These are phyloP conservation scores for Talaromyces piceae DNA, from an alignment of 2,329 filamentous ascomycete species.

Conservation along the genomic window DNA sequence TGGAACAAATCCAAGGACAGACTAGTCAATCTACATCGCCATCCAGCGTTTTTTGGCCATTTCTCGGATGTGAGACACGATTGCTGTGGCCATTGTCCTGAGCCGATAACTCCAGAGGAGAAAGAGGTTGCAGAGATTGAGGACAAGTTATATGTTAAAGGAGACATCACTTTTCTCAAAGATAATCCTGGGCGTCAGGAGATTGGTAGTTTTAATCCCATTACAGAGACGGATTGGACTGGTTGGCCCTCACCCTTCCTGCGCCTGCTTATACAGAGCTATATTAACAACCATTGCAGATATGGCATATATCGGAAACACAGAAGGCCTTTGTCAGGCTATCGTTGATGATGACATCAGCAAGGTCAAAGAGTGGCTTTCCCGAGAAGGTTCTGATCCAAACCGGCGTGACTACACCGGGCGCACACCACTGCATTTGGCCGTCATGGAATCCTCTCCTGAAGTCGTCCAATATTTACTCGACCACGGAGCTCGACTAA, in stretches of 20 bases:
- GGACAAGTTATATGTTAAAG: slow-evolving; percentile 67
- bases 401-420: slow-evolving; percentile 73
- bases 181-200: slow-evolving; percentile 74
- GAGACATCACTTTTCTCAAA: slow-evolving; percentile 64
- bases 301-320: slow-evolving; percentile 83
- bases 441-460: slow-evolving; percentile 59
- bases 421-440: slow-evolving; percentile 70
- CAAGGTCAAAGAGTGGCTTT: slow-evolving; percentile 61
- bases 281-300: slow-evolving; percentile 38
- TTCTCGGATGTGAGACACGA: slow-evolving; percentile 68
- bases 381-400: slow-evolving; percentile 61
- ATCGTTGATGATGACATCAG: slow-evolving; percentile 69
- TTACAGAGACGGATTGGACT: slow-evolving; percentile 78
- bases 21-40: slow-evolving; percentile 70
- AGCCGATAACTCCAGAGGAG: slow-evolving; percentile 62
- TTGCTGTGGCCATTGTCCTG: slow-evolving; percentile 73
- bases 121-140: slow-evolving; percentile 64
- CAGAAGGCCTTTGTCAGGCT: slow-evolving; percentile 67
- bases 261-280: not conserved
- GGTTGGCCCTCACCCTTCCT: slow-evolving; percentile 14
- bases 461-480: slow-evolving; percentile 66
- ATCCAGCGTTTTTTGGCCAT: slow-evolving; percentile 77
- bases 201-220: slow-evolving; percentile 67
- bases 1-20: slow-evolving; percentile 75
- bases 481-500: slow-evolving; percentile 62